These are phyloP conservation scores for Kwoniella shivajii DNA, from an alignment of 1,284 basidiomycete species.

Conservation along the genomic window DNA sequence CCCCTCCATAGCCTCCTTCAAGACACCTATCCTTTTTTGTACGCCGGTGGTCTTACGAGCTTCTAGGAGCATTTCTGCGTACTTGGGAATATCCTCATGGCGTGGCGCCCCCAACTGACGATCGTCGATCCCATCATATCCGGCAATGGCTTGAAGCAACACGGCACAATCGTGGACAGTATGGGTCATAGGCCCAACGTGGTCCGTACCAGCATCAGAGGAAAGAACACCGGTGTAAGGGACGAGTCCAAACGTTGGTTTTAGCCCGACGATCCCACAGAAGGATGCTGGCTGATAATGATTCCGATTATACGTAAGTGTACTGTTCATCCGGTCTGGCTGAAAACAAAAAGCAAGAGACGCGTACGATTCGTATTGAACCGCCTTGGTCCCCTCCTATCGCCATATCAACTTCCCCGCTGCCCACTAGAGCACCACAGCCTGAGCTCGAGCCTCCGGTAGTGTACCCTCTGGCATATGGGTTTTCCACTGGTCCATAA, in stretches of 20 bases:
- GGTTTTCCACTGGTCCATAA: conserved; percentile 56
- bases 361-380: conserved; percentile 54
- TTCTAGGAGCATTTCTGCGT: conserved; percentile 35
- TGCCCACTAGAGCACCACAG: conserved; percentile 57
- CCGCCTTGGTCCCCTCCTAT: conserved; percentile 61
- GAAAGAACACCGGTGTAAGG: conserved; percentile 59
- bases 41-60: conserved; percentile 32
- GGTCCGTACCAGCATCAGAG: conserved; percentile 56
- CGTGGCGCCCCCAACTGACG: conserved; percentile 58
- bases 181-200: conserved; percentile 46
- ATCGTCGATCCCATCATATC: conserved; percentile 59
- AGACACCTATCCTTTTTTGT: conserved; percentile 55
- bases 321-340: neutral
- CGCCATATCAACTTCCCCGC: conserved; percentile 57
- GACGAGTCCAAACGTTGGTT: conserved; percentile 59
- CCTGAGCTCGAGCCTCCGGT: conserved; percentile 59
- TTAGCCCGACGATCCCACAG: conserved; percentile 59
- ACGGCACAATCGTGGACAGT: conserved; percentile 57
- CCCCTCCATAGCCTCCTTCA: conserved; percentile 54
- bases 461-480: conserved; percentile 57
- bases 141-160: conserved; percentile 58
- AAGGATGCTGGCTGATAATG: conserved; percentile 57
- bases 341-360: too few species aligned
- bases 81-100: conserved; percentile 54
- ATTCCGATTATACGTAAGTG: neutral